Evolutionary conservation across 1,139 yeast genomes (phyloP), one percentile per base, ranked within the genome.

Genomic region (Sugiyamaella grinbergsii): DNA sequence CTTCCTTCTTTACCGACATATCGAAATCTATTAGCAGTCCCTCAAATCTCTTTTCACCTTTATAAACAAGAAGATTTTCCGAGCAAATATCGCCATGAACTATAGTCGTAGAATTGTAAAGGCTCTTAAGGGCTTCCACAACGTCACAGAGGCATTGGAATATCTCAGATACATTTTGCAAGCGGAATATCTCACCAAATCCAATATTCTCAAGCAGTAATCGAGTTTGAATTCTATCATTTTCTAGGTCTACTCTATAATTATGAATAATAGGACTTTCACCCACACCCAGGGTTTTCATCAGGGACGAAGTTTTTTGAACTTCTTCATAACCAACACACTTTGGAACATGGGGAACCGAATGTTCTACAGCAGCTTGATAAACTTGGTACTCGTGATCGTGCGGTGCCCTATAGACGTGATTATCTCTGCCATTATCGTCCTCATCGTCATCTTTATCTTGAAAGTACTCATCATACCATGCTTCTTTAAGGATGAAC

Each of bases 71-170:
- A 10, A 40, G 33, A 15, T 40, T 40, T 18, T 40, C 43, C 5
- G 43, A 19, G 20, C 29, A 28, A 24, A 40, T 40, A 23, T 40
- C 43, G 10, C 43, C 43, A 28, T 40, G 43, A 16, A 16, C 13
- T 2, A 40, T 26, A 4, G 13, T 11, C 7, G 19, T 19, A 13
- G 5, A 5, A 15, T 26, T 11, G 28, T 40, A 40, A 15, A 40
- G 22, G 24, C 13, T 5, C 20, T 40, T 40, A 16, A 40, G 28
- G 6, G 43, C 43, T 4, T 3, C 19, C 2, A 28, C 22, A 26
- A 40, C 18, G 19, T 40, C 31, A 8, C 23, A 18, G 4, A 40
- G 16, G 13, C 43, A 40, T 40, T 11, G 4, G 16, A 40, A 40
- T 3, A 40, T 13, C 13, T 18, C 24, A 6, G 31, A 18, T 24